Percentiles rank a stretch among this genome's conserved stretches.
These are phyloP conservation scores for Petrea volubilis DNA, from an alignment of 257 asterid genomes.

Conservation along the genomic window DNA sequence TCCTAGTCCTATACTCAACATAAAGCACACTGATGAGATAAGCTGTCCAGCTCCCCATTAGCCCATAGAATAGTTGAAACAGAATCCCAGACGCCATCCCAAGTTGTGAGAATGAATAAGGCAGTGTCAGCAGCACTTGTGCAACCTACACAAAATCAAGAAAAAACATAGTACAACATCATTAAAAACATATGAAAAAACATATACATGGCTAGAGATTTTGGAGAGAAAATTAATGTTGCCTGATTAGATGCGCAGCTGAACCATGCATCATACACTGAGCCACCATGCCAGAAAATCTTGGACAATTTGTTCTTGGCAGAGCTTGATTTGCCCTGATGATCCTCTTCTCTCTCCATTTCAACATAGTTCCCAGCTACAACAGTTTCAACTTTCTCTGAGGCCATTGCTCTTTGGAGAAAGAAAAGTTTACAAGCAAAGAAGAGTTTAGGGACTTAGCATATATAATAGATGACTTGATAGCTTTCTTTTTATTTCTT, in stretches of 20 bases:
- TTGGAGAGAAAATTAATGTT: background rate
- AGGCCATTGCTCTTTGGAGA: slow-evolving; percentile 50
- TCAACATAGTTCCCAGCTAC: slow-evolving; percentile 82
- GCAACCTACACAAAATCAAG: slow-evolving; percentile 54
- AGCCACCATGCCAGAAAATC: slow-evolving; percentile 89
- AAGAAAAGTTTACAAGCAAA: background rate
- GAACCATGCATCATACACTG: slow-evolving; percentile 96
- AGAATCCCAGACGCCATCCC: slow-evolving; percentile 77
- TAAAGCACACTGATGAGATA: slow-evolving; percentile 79
- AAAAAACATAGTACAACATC: background rate
- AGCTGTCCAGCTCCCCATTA: slow-evolving; percentile 94
- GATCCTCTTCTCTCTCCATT: slow-evolving; percentile 68
- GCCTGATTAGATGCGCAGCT: slow-evolving; percentile 91
- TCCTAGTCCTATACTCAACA: slow-evolving; percentile 84
- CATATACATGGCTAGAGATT: background rate
- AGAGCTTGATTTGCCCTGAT: slow-evolving; percentile 33
- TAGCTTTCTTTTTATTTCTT: background rate
- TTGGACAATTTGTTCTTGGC: slow-evolving; percentile 51
- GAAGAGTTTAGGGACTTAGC: slow-evolving; percentile 26
- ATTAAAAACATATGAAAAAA: too few species aligned
- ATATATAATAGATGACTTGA: slow-evolving; percentile 28
- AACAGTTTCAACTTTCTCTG: slow-evolving; percentile 80
- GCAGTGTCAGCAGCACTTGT: slow-evolving; percentile 83
- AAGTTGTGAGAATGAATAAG: slow-evolving; percentile 89
- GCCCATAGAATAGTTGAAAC: slow-evolving; percentile 75